These are phyloP conservation scores for Paraurostyla sp. DNA, from an alignment of 73 alveolate species.

Conservation along the genomic window DNA sequence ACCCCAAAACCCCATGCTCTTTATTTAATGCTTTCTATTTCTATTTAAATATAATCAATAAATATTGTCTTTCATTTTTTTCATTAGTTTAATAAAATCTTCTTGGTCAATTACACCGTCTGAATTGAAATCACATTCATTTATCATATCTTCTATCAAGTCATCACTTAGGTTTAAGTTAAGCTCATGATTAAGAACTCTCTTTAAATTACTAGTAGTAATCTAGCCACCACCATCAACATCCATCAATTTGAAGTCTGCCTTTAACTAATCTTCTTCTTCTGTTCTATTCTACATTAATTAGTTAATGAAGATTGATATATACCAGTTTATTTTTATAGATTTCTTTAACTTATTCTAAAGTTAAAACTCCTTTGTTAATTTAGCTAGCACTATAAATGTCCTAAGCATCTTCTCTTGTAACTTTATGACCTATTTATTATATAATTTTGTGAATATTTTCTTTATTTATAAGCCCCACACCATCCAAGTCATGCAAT, in stretches of 20 bases:
- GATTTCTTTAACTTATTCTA: conserved; percentile 3
- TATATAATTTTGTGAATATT: neutral
- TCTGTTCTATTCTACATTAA: neutral
- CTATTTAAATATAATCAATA: too few relatives aligned
- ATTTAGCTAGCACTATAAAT: neutral
- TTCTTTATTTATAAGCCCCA: conserved; percentile 6
- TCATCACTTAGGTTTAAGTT: conserved; percentile 5
- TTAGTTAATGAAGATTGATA: neutral
- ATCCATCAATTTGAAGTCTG: conserved; percentile 19
- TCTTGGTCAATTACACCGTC: neutral
- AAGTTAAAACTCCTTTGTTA: neutral
- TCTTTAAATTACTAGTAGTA: neutral
- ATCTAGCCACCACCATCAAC: conserved; percentile 22
- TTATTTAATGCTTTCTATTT: too few relatives aligned
- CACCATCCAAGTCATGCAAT: conserved; percentile 7
- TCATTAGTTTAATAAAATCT: conserved; percentile 17
- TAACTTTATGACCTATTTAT: neutral
- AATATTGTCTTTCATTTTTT: too few relatives aligned
- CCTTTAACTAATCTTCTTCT: neutral
- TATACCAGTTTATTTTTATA: conserved; percentile 1
- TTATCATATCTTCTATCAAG: conserved; percentile 7
- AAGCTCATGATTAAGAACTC: conserved; percentile 29
- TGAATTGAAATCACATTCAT: conserved; percentile 38
- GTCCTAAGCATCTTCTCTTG: conserved; percentile 11
- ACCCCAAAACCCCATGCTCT: too few relatives aligned